These are phyloP conservation scores for Erythrophleum ivorense DNA, from an alignment of 331 rosid genomes.

Conservation along the genomic window DNA sequence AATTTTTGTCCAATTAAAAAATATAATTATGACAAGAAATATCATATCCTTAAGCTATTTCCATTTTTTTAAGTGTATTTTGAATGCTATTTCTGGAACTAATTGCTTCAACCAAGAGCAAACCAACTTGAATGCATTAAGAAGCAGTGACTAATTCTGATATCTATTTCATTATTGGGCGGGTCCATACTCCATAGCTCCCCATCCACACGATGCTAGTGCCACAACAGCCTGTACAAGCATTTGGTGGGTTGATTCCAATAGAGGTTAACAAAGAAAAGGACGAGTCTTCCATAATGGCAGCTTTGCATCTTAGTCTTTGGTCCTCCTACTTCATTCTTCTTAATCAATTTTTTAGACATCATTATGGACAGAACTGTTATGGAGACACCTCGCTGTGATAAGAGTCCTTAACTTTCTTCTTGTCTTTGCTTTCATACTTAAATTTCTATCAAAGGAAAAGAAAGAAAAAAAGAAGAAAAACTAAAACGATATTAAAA, in stretches of 20 bases:
- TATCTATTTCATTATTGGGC: background rate
- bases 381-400: background rate
- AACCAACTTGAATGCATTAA: background rate
- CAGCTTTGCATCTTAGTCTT: no score
- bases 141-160: background rate
- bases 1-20: no score
- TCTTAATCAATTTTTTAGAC: background rate
- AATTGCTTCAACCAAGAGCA: background rate
- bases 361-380: background rate
- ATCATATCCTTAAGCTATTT: no score
- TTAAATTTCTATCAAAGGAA: background rate
- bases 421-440: background rate
- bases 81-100: no score
- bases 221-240: background rate
- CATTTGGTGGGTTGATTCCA: background rate
- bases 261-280: background rate
- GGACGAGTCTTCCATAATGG: background rate
- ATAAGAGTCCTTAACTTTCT: background rate
- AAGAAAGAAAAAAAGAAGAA: no score
- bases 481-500: no score
- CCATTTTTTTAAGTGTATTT: no score
- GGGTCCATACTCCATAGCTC: background rate
- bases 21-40: no score
- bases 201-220: background rate
- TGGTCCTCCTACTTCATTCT: background rate